Conservation (phyloP, 2,329 filamentous ascomycete genomes). For the Fusarium brevicatenulatum region DNA sequence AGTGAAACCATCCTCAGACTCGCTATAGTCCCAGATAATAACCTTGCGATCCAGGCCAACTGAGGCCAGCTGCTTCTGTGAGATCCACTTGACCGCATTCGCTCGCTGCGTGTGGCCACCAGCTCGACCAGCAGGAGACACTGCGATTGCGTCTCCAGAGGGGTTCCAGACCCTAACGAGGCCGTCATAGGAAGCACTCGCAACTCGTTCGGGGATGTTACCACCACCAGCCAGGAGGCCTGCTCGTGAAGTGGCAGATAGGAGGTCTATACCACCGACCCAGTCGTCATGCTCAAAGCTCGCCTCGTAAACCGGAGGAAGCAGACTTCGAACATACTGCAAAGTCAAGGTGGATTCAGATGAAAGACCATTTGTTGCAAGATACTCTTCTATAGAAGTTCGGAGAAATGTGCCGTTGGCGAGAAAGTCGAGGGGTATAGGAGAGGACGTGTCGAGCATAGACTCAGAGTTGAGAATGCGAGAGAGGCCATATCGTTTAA, state of each 20-base stretch:
- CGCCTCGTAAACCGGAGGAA: slow-evolving; percentile 88
- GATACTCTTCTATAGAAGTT: slow-evolving; percentile 89
- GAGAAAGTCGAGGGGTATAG: slow-evolving; percentile 91
- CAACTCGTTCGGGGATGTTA: slow-evolving; percentile 64
- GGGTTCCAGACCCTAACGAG: slow-evolving; percentile 89
- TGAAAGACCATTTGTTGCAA: slow-evolving; percentile 85
- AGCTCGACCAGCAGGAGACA: slow-evolving; percentile 71
- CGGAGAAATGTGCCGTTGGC: slow-evolving; percentile 93
- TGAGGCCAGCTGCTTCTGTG: slow-evolving; percentile 80
- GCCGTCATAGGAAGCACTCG: slow-evolving; percentile 96
- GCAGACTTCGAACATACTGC: slow-evolving; percentile 91
- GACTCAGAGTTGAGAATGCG: slow-evolving; percentile 77
- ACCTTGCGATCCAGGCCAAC: slow-evolving; percentile 86
- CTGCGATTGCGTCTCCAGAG: slow-evolving; percentile 85
- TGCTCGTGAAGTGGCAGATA: slow-evolving; percentile 73
- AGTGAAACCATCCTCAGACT: slow-evolving; percentile 69
- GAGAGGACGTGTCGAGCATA: slow-evolving; percentile 71
- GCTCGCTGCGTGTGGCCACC: slow-evolving; percentile 81
- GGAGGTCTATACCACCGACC: slow-evolving; percentile 87
- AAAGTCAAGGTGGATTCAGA: slow-evolving; percentile 87
- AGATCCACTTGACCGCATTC: slow-evolving; percentile 86
- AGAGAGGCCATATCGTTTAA: slow-evolving; percentile 76
- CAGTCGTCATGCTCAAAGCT: slow-evolving; percentile 98
- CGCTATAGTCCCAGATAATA: slow-evolving; percentile 88
- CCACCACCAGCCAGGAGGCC: slow-evolving; percentile 56